Evolutionary conservation across 2,329 filamentous ascomycete genomes (phyloP), one percentile per base, ranked within the genome.

Genomic region (Arthrinium puccinioides): DNA sequence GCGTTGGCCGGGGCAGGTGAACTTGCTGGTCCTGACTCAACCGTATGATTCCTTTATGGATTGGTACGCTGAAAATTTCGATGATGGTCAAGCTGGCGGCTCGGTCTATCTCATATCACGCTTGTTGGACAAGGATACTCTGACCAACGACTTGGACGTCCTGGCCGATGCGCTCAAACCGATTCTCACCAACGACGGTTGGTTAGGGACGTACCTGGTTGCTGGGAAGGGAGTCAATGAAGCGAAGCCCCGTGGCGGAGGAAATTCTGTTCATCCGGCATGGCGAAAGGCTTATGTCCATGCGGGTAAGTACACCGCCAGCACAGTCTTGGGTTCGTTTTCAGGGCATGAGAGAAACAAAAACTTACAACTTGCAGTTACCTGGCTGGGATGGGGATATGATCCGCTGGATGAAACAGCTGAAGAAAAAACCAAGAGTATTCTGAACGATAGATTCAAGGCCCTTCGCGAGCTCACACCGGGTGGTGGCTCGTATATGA

Each of bases 401-500:
- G n/a, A n/a, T n/a, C n/a, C n/a, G n/a, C n/a, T n/a, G n/a, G n/a
- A n/a, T n/a, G n/a, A n/a, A n/a, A n/a, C n/a, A n/a, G n/a, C n/a
- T n/a, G 25, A 20, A 13, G 33, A 14, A 9, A 20, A n/a, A 3
- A n/a, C 23, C 15, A 18, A 18, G 6, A 19, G 9, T n/a, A 36
- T 36, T 16, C 20, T 23, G 15, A 9, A 9, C 13, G 33, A 36
- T 16, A 25, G 33, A 23, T 25, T 27, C 21, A 24, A 15, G 15
- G 14, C 18, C 21, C 33, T 36, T 21, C 23, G 33, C 6, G 26
- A 36, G 23, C 21, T 27, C 15, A 36, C 35, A n/a, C 62, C 63
- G 5, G 59, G 55, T 1, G 48, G 50, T 5, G 64, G 65, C 4
- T 52, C 60, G 2, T 70, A 70, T 43, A 50, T 66, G 53, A 70